Evolutionary conservation across 1,284 basidiomycete species (phyloP).

Genomic region (Trametes versicolor): DNA sequence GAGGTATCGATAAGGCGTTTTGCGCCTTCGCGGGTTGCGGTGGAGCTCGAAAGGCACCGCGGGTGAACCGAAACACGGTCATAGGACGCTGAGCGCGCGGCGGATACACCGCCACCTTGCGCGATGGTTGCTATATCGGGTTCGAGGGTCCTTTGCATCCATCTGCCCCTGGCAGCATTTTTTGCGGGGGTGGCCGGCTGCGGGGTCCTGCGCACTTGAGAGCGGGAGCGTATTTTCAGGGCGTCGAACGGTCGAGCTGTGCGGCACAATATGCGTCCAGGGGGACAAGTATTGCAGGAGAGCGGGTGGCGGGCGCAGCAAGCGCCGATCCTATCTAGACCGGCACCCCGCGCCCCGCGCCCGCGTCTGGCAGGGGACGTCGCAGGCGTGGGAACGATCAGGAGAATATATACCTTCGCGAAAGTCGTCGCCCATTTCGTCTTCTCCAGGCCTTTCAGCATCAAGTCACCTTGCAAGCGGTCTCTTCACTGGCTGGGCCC

Average conservation of each 20-base stretch:
- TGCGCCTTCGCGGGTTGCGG: neutral
- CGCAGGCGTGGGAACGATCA: conserved; percentile 35
- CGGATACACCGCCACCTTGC: conserved; percentile 29
- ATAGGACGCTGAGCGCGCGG: conserved; percentile 12
- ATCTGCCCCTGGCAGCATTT: conserved; percentile 11
- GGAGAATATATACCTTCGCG: conserved; percentile 30
- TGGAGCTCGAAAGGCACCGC: conserved; percentile 7
- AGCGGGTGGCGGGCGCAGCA: conserved; percentile 19
- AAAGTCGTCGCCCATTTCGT: conserved; percentile 18
- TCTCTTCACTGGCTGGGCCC: conserved; percentile 23
- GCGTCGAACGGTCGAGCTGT: neutral
- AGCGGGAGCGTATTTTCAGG: neutral
- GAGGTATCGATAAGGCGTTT: conserved; percentile 2
- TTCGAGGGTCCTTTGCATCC: conserved; percentile 11
- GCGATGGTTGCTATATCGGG: conserved; percentile 22
- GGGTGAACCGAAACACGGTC: conserved; percentile 18
- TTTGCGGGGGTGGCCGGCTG: neutral
- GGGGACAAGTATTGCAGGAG: neutral
- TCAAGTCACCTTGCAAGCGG: conserved; percentile 22
- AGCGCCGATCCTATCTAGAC: conserved; percentile 2
- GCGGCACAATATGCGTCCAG: conserved; percentile 1
- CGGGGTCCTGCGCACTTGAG: neutral
- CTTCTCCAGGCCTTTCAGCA: conserved; percentile 30
- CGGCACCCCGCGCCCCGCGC: conserved; percentile 24
- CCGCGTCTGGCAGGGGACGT: conserved; percentile 12